These are phyloP conservation scores for Termitomyces sp. DNA, from an alignment of 1,284 basidiomycete genomes.

Conservation along the genomic window DNA sequence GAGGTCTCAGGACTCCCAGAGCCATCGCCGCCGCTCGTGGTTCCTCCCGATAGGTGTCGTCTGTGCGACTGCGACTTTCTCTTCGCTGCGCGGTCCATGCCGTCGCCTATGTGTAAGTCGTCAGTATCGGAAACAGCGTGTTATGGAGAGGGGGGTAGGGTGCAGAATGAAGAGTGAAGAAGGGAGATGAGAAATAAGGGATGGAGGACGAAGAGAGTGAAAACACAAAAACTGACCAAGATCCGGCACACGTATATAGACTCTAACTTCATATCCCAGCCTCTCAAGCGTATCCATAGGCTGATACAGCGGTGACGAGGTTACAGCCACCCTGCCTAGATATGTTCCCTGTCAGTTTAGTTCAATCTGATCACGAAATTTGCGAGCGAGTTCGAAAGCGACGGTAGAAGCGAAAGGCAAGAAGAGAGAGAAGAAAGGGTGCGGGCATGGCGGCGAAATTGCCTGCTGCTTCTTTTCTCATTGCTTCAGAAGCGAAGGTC, in stretches of 20 bases:
- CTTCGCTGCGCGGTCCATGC: conserved; percentile 42
- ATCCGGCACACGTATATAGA: conserved; percentile 77
- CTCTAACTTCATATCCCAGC: conserved; percentile 75
- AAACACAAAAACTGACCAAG: conserved; percentile 28
- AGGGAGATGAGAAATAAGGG: not conserved
- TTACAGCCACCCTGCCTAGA: conserved; percentile 62
- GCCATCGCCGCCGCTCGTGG: conserved; percentile 11
- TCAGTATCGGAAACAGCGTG: not conserved
- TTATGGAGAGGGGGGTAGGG: not conserved
- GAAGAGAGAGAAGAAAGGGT: conserved; percentile 18
- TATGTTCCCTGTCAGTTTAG: not conserved
- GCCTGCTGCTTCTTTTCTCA: not conserved
- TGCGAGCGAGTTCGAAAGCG: not conserved
- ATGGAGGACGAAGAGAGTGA: not conserved
- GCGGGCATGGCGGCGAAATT: not conserved
- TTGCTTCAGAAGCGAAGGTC: conserved; percentile 19
- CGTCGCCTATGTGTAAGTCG: conserved; percentile 36
- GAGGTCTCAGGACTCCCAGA: not conserved
- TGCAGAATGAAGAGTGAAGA: not conserved
- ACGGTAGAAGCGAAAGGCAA: conserved; percentile 11
- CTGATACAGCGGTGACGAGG: conserved; percentile 79
- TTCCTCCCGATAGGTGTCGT: not conserved
- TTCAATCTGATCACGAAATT: not conserved
- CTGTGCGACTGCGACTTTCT: conserved; percentile 18
- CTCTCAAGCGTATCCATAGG: conserved; percentile 71